Conservation (phyloP, 225 moss, liverwort and hornwort species). For the Bryoerythrophyllum caledonicum region DNA sequence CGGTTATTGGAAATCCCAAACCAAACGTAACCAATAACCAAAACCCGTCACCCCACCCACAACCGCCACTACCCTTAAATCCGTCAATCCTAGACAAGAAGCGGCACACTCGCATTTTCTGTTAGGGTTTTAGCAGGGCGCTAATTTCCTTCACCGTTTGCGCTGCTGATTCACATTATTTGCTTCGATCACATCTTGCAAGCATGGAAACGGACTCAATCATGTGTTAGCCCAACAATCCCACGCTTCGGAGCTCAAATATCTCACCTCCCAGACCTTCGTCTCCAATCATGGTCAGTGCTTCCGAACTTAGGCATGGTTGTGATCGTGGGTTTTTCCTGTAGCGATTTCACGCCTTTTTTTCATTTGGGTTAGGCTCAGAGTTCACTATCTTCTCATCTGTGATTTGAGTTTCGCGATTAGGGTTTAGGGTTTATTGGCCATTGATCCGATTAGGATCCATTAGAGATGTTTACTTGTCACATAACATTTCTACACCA, state of each 20-base stretch:
- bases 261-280: neutral
- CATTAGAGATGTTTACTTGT: too few relatives aligned
- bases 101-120: neutral
- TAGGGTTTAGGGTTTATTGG: too few relatives aligned
- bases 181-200: neutral
- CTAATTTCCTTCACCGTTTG: neutral
- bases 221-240: neutral
- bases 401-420: too few relatives aligned
- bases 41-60: neutral
- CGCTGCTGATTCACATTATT: too few relatives aligned
- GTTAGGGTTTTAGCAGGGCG: neutral
- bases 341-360: neutral
- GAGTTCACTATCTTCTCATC: neutral
- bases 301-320: neutral
- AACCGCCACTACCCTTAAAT: neutral
- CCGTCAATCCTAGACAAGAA: neutral
- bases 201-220: neutral
- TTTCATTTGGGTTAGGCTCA: neutral
- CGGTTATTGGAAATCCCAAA: too few relatives aligned
- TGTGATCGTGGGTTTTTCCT: neutral
- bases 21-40: neutral
- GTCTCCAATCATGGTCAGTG: neutral
- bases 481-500: too few relatives aligned
- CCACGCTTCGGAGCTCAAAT: neutral
- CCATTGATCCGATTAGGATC: too few relatives aligned